These are phyloP conservation scores for Colletotrichum abscissum DNA, from an alignment of 2,329 filamentous ascomycete species.

Conservation along the genomic window DNA sequence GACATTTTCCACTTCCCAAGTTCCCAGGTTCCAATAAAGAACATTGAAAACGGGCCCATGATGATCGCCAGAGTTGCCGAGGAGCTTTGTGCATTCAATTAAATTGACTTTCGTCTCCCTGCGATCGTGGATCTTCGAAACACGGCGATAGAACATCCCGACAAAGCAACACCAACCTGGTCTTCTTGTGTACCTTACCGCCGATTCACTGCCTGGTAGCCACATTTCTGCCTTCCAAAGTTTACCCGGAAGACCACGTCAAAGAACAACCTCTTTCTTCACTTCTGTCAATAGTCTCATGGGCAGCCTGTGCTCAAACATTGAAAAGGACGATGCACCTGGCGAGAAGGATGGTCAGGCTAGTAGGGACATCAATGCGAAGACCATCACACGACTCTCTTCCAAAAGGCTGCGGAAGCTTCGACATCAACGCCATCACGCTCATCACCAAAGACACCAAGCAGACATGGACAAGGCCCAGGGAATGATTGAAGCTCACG, in stretches of 20 bases:
- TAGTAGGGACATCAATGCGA: slow-evolving; percentile 22
- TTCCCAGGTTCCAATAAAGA: neutral
- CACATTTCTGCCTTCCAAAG: neutral
- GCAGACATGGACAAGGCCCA: slow-evolving; percentile 25
- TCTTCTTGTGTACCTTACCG: neutral
- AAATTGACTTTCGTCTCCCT: neutral
- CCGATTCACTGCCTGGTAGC: neutral
- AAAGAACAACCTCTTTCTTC: neutral
- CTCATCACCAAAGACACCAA: neutral
- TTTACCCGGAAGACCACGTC: neutral
- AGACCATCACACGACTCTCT: slow-evolving; percentile 11
- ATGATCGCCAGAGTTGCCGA: neutral
- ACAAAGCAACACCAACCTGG: neutral
- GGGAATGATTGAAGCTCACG: slow-evolving; percentile 34
- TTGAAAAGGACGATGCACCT: slow-evolving; percentile 34
- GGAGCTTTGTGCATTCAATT: neutral
- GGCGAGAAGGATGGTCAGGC: slow-evolving; percentile 35
- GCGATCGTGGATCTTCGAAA: neutral
- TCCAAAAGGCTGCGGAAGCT: slow-evolving; percentile 31
- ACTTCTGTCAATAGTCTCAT: slow-evolving; percentile 2
- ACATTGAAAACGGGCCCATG: neutral
- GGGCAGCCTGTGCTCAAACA: slow-evolving; percentile 36
- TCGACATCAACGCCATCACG: slow-evolving; percentile 1
- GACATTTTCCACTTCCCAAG: neutral
- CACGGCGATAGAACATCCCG: neutral